Evolutionary conservation across 352 stramenopile species (phyloP), one percentile per base, ranked within the genome.

Genomic region (Globisporangium apiculatum): DNA sequence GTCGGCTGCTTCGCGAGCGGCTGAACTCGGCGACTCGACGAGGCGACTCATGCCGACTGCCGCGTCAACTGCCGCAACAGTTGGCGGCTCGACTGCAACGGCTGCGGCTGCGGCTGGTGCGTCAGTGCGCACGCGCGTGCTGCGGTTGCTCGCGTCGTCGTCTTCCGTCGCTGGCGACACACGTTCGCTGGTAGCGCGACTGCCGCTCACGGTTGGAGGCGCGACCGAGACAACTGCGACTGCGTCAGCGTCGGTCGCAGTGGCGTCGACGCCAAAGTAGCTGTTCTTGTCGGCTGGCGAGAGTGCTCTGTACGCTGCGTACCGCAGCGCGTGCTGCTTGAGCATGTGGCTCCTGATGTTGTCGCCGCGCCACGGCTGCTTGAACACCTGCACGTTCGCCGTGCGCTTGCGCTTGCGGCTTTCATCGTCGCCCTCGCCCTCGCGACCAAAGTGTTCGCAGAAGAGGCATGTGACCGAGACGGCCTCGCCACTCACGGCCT

Each of bases 301-400:
- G 49, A 62, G 57, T 48, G 41, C 41, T 5, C 17, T 38, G 35
- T 62, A 62, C 7, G 12, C 8, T n/a, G 47, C 57, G 8, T 52
- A 62, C 31, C 49, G 57, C 41, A 31, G 40, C 31, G 57, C 57
- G 49, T 62, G 57, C 49, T 62, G 57, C 41, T 56, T 56, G 49
- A 48, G 41, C 49, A 62, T 40, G 18, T 62, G 57, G 57, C 57
- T 62, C 38, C 38, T 47, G 36, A 62, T 52, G 57, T 57, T 62
- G 41, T 62, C 49, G 48, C 57, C 57, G 57, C 57, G 49, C 57
- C 57, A 62, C 15, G 57, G 49, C 35, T 38, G 17, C 57, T 62
- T 62, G 35, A 62, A 62, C 40, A 55, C 37, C 56, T 56, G 56
- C 24, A 61, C 56, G 49, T 61, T 61, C 14, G 41, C 15, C 10